phyloP scores from a whole-genome alignment of 2,329 filamentous ascomycete species.

The Pestalotiopsis sp. region DNA sequence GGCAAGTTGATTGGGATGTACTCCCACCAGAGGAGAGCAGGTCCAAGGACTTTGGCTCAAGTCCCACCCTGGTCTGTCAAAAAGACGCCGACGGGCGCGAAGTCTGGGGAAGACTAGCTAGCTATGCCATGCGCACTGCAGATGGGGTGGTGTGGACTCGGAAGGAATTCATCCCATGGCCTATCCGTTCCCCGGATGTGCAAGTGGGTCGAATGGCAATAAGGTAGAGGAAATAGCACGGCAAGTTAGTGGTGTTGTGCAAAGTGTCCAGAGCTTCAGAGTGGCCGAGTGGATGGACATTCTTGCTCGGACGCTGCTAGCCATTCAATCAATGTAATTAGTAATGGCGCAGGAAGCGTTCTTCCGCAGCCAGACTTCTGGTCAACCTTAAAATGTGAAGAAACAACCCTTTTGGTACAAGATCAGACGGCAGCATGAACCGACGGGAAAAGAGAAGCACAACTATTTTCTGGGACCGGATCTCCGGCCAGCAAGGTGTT shows the following conservation, averaged over 20 bases:
- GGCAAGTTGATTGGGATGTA: constrained; percentile 21
- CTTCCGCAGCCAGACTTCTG: not conserved
- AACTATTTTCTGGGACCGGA: not conserved
- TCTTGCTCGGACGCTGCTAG: no score
- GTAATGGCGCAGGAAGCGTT: not conserved
- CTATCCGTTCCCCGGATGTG: not conserved
- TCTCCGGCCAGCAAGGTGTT: not conserved
- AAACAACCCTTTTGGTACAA: not conserved
- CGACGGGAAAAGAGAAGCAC: not conserved
- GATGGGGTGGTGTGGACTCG: constrained; percentile 26
- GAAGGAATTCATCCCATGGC: constrained; percentile 23
- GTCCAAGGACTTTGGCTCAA: constrained; percentile 25
- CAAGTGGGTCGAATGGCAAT: not conserved
- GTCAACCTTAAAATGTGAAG: not conserved
- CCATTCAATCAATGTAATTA: no score
- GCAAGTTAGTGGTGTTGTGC: no score
- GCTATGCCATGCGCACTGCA: constrained; percentile 25
- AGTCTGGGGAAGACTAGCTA: constrained; percentile 20
- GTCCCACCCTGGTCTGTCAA: constrained; percentile 17
- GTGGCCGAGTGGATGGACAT: no score
- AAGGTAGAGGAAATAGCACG: no score
- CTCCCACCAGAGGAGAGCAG: constrained; percentile 30
- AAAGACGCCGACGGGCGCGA: constrained; percentile 19
- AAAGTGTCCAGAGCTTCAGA: no score
- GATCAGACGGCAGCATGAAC: not conserved